Evolutionary conservation across 2,329 filamentous ascomycete genomes (phyloP).

Genomic region (Fusarium succisae): DNA sequence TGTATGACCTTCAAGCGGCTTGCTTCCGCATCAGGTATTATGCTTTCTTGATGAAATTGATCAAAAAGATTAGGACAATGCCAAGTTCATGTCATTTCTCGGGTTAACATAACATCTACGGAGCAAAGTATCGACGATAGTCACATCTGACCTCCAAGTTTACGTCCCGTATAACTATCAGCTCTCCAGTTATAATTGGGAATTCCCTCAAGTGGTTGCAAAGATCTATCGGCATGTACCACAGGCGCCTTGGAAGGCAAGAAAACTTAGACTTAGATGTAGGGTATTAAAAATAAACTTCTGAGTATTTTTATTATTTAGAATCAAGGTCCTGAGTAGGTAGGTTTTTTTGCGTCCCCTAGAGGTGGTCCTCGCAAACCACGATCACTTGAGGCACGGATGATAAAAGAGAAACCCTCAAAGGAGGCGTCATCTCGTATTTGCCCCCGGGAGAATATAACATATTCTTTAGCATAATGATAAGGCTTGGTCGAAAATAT

Average conservation of each 20-base stretch:
- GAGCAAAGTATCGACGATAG: neutral
- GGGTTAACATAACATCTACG: no score
- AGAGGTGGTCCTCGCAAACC: neutral
- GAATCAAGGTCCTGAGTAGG: no score
- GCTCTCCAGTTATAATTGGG: neutral
- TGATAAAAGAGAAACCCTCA: neutral
- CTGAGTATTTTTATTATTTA: no score
- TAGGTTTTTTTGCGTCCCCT: no score
- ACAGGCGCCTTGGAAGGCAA: no score
- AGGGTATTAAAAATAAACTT: no score
- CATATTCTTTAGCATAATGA: neutral
- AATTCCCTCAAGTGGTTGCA: neutral
- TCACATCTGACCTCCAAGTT: neutral
- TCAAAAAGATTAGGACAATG: neutral
- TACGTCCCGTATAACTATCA: neutral
- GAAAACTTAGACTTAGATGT: no score
- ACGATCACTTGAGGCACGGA: neutral
- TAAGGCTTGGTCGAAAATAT: neutral
- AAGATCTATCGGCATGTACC: neutral
- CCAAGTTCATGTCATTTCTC: neutral
- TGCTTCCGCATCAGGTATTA: neutral
- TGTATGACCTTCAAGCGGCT: neutral
- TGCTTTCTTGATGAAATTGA: neutral
- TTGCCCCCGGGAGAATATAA: neutral
- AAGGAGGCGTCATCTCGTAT: neutral